These are phyloP conservation scores for Suillus plorans DNA, from an alignment of 768 basidiomycete species.

Conservation along the genomic window DNA sequence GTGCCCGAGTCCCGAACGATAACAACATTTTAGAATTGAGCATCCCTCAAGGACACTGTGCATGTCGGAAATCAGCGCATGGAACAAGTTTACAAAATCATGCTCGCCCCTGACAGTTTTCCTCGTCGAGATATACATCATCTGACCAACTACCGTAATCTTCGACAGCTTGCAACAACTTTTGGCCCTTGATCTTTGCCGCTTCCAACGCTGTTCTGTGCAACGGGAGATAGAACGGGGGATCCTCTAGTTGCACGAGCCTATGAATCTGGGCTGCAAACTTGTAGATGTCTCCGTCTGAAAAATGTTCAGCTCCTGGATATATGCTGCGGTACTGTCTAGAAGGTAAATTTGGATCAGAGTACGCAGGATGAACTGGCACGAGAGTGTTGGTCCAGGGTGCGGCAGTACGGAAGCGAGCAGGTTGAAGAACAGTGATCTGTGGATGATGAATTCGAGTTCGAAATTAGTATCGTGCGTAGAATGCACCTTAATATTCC, in stretches of 20 bases:
- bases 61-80: not conserved
- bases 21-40: not conserved
- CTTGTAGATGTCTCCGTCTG: conserved; percentile 23
- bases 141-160: conserved; percentile 30
- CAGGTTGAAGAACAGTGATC: conserved; percentile 27
- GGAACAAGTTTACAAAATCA: not conserved
- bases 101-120: not conserved
- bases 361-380: conserved; percentile 22
- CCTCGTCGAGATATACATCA: conserved; percentile 20
- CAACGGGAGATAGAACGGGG: conserved; percentile 25
- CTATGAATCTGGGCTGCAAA: conserved; percentile 20
- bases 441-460: conserved; percentile 3
- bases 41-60: not conserved
- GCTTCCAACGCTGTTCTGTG: conserved; percentile 22
- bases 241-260: conserved; percentile 22
- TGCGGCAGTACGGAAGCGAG: conserved; percentile 19
- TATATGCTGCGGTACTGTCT: conserved; percentile 13
- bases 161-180: conserved; percentile 20
- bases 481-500: conserved; percentile 47
- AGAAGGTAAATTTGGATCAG: conserved; percentile 17
- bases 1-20: not conserved
- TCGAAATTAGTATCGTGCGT: not conserved
- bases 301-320: conserved; percentile 6
- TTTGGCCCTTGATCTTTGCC: conserved; percentile 22
- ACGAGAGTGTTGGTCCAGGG: conserved; percentile 6